Evolutionary conservation across 129 eudicot species (phyloP), one percentile per base, ranked within the genome.

Genomic region (Artemisia argyi): DNA sequence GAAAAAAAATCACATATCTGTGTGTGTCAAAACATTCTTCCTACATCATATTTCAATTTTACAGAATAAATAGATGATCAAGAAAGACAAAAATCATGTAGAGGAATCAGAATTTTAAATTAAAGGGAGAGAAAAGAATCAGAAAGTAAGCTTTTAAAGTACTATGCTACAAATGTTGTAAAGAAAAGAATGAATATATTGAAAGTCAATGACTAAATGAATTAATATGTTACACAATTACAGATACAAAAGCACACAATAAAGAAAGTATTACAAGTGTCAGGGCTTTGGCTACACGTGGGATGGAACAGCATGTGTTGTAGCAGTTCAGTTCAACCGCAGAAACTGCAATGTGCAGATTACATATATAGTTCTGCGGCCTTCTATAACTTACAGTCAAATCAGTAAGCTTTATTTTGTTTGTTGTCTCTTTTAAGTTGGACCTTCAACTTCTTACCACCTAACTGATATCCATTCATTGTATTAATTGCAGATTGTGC

Each of bases 391-490:
- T 78, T 85, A 86, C 87, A 88, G 68, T 69, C 72, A 75, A 72
- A 77, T 90, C 81, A 87, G 72, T 80, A 90, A 44, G 86, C 73
- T 66, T 81, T 85, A 78, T 83, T 94, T 42, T 85, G 91, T 85
- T 86, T 94, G 77, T 90, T 89, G 77, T 90, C 98, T 88, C 96
- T 81, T 84, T 94, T 94, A 62, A 87, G 97, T 81, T 94, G 92
- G 79, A 94, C 98, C 85, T 90, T 94, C 88, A 94, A 86, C 85
- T 90, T 94, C 79, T 94, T 94, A 85, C 97, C 87, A 57, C 96
- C 96, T 83, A 94, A 83, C 59, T 94, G 97, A 79, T 59, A 87
- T 52, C 98, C 98, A 79, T 94, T 88, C 98, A 94, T 94, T 77
- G 53, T 74, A 82, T 73, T 86, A 65, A 94, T 94, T 44, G 98